Evolutionary conservation across 2,329 filamentous ascomycete species (phyloP), one percentile per base, ranked within the genome.

Genomic region (Lachnellula hyalina): DNA sequence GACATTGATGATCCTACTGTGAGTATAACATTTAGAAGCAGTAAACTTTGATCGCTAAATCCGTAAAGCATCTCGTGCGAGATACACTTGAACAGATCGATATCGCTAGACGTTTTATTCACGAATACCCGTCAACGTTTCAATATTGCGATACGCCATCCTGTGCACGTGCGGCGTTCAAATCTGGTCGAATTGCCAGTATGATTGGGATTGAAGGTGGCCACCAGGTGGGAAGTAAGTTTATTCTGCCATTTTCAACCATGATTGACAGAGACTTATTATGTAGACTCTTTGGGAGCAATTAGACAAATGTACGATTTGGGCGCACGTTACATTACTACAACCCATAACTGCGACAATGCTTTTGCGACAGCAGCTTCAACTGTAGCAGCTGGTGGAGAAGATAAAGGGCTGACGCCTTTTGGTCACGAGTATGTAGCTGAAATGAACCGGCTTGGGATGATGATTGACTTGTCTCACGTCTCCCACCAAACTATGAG

Each of bases 301-400:
- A 71, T 87, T 2, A 77, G 84, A 2, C 72, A 82, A 46, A 85
- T 84, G 66, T 76, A 85, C 64, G 68, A 74, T 3, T 74, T 86
- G 2, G 85, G 84, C 1, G 83, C 85, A 0, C 76, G 83, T 40
- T 87, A 87, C 58, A 79, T 81, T 14, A 87, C 84, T 0, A 69
- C 87, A n/a, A 87, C 82, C 5, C 85, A 85, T 72, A 86, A 84
- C 63, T 88, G 85, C 67, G 82, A 87, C 68, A 87, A 86, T 64
- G 74, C 73, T 32, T 87, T 83, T 67, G 83, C 83, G 19, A 65
- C 62, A 47, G 59, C 59, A 11, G 56, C 56, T 11, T 51, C 52
- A 25, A 53, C 52, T 14, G 57, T 60, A 5, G 45, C 52, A 19
- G 54, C 52, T 7, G 57, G 53, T 32, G 63, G 60, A n/a, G 42